Percentiles rank a stretch among this genome's conserved stretches.
phyloP scores from a whole-genome alignment of 1,284 basidiomycete genomes.

The Calocybe gambosa region DNA sequence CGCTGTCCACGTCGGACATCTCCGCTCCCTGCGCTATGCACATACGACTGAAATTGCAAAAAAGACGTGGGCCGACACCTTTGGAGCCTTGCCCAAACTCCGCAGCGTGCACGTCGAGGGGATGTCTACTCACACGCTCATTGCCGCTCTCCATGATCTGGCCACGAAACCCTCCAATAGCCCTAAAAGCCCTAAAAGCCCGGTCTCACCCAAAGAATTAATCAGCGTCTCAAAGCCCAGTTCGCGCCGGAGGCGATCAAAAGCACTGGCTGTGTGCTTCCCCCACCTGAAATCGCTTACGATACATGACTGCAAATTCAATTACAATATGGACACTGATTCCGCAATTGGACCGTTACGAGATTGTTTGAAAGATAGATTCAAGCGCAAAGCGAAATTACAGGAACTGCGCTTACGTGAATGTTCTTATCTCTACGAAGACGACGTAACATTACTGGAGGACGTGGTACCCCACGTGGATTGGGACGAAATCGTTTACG shows the following conservation, averaged over 20 bases:
- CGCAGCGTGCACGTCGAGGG: slow-evolving; percentile 16
- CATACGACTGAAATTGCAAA: slow-evolving; percentile 8
- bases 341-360: slow-evolving; percentile 14
- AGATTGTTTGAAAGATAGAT: slow-evolving; percentile 24
- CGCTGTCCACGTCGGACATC: slow-evolving; percentile 14
- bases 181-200: slow-evolving; percentile 4
- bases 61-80: slow-evolving; percentile 13
- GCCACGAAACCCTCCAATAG: background rate
- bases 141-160: slow-evolving; percentile 15
- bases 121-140: slow-evolving; percentile 12
- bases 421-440: slow-evolving; percentile 19
- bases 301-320: slow-evolving; percentile 23
- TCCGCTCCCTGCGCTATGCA: slow-evolving; percentile 16
- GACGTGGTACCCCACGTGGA: slow-evolving; percentile 23
- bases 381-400: slow-evolving; percentile 22
- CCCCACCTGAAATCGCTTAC: slow-evolving; percentile 26
- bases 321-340: slow-evolving; percentile 6
- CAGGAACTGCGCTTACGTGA: slow-evolving; percentile 20
- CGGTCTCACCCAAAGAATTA: slow-evolving; percentile 7
- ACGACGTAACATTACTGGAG: slow-evolving; percentile 17
- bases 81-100: slow-evolving; percentile 17
- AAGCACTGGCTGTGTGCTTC: slow-evolving; percentile 21
- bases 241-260: slow-evolving; percentile 9
- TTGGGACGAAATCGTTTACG: slow-evolving; percentile 22
- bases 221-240: slow-evolving; percentile 4